phyloP scores from a whole-genome alignment of 1,139 yeast species.

The Pichia cactophila region DNA sequence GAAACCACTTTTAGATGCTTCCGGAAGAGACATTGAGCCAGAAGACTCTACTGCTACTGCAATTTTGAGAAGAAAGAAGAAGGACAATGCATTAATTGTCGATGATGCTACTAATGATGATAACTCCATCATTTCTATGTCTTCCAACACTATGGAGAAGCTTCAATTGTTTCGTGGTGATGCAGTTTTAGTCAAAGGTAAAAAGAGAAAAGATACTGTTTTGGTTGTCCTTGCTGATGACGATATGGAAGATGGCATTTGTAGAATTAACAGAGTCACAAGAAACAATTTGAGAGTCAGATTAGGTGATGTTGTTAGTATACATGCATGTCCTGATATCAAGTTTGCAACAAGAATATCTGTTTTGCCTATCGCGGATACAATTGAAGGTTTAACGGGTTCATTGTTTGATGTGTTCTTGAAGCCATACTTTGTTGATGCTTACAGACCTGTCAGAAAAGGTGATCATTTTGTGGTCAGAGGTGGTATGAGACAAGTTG shows the following conservation, averaged over 20 bases:
- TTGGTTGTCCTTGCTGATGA: conserved; percentile 93
- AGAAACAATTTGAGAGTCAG: conserved; percentile 93
- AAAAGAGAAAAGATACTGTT: conserved; percentile 97
- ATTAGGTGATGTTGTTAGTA: conserved; percentile 82
- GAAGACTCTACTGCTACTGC: conserved; percentile 93
- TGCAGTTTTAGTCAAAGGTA: conserved; percentile 94
- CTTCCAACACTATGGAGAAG: conserved; percentile 91
- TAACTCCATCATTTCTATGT: conserved; percentile 91
- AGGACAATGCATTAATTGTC: conserved; percentile 86
- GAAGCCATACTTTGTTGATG: conserved; percentile 97
- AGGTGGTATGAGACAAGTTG: conserved; percentile 99
- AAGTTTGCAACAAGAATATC: conserved; percentile 90
- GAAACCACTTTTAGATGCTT: conserved; percentile 30
- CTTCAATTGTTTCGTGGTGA: conserved; percentile 96
- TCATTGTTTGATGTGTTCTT: conserved; percentile 93
- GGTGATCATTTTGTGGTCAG: conserved; percentile 95
- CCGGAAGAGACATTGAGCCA: conserved; percentile 27
- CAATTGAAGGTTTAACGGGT: conserved; percentile 97
- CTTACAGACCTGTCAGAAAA: conserved; percentile 96
- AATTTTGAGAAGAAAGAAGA: conserved; percentile 93
- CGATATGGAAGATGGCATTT: conserved; percentile 93
- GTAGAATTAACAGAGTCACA: conserved; percentile 89
- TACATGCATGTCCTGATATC: conserved; percentile 97
- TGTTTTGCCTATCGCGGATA: conserved; percentile 96
- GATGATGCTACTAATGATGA: conserved; percentile 98